These are phyloP conservation scores for Neofusicoccum sp. DNA, from an alignment of 2,329 filamentous ascomycete species.

Conservation along the genomic window DNA sequence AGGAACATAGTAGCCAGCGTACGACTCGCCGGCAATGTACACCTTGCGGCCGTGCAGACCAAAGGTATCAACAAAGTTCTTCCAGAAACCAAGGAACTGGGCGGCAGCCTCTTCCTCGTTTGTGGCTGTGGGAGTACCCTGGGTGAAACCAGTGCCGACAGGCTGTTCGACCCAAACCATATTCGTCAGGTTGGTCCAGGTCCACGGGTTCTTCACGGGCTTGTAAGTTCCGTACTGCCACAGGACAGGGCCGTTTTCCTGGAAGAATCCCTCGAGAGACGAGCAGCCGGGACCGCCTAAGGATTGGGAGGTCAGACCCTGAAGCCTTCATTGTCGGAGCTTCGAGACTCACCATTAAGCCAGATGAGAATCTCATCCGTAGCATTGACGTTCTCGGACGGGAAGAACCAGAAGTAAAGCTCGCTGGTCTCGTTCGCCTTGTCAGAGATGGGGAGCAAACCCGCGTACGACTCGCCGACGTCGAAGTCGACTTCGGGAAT, in stretches of 20 bases:
- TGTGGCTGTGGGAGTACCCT: slow-evolving; percentile 62
- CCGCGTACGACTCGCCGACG: slow-evolving; percentile 63
- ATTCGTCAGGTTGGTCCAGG: slow-evolving; percentile 66
- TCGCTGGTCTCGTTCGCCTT: slow-evolving; percentile 50
- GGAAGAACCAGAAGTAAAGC: slow-evolving; percentile 66
- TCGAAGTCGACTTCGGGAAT: slow-evolving; percentile 71
- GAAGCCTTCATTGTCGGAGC: background rate
- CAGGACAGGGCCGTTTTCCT: slow-evolving; percentile 48
- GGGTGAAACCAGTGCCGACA: slow-evolving; percentile 67
- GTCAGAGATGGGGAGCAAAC: slow-evolving; percentile 58
- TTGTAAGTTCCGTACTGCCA: slow-evolving; percentile 44
- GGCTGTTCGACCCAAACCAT: slow-evolving; percentile 71
- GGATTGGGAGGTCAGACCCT: slow-evolving; percentile 1
- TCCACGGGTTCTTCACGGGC: slow-evolving; percentile 42
- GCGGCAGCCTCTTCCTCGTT: slow-evolving; percentile 65
- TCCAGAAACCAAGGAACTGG: slow-evolving; percentile 77
- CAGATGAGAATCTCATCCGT: slow-evolving; percentile 62
- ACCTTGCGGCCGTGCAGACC: slow-evolving; percentile 64
- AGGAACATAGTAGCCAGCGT: slow-evolving; percentile 54
- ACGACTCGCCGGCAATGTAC: slow-evolving; percentile 69
- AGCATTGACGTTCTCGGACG: slow-evolving; percentile 50
- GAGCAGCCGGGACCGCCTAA: slow-evolving; percentile 45
- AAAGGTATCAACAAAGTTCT: slow-evolving; percentile 73
- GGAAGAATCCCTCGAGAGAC: slow-evolving; percentile 48
- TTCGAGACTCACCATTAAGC: slow-evolving; percentile 29